Conservation (phyloP, 208 protist species). For the Leishmania amazonensis region DNA sequence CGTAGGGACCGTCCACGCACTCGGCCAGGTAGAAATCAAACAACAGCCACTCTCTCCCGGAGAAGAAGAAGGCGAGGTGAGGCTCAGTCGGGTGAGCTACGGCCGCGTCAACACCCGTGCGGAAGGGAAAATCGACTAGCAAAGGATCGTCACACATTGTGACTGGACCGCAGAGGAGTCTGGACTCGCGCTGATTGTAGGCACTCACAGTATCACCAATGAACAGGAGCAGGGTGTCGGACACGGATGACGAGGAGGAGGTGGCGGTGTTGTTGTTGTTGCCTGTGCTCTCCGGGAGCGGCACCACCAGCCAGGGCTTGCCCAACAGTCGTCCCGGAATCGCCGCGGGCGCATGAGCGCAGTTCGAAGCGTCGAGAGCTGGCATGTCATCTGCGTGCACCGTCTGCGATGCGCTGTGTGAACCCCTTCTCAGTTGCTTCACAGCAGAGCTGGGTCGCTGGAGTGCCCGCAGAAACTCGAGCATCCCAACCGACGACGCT, state of each 20-base stretch:
- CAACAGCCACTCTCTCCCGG: conserved; percentile 50
- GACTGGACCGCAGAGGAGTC: conserved; percentile 41
- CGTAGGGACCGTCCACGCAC: conserved; percentile 28
- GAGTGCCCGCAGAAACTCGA: conserved; percentile 13
- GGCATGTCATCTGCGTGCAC: background rate
- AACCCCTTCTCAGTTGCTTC: background rate
- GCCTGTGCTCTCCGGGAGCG: background rate
- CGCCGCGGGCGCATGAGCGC: background rate
- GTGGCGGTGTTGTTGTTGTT: background rate
- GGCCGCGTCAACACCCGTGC: conserved; percentile 37
- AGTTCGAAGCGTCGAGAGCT: background rate
- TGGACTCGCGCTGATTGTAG: conserved; percentile 26
- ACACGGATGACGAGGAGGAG: background rate
- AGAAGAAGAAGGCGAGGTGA: conserved; percentile 63
- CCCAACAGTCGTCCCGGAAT: conserved; percentile 13
- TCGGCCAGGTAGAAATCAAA: conserved; percentile 46
- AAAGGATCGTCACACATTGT: conserved; percentile 21
- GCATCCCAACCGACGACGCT: conserved; percentile 14
- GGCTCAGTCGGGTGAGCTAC: conserved; percentile 47
- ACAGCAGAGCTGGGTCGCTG: background rate
- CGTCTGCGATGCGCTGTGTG: background rate
- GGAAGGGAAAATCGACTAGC: conserved; percentile 47
- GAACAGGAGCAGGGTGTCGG: conserved; percentile 25
- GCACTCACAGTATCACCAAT: conserved; percentile 27
- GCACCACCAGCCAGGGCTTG: conserved; percentile 28